These are phyloP conservation scores for Vararia minispora DNA, from an alignment of 768 basidiomycete genomes.

Conservation along the genomic window DNA sequence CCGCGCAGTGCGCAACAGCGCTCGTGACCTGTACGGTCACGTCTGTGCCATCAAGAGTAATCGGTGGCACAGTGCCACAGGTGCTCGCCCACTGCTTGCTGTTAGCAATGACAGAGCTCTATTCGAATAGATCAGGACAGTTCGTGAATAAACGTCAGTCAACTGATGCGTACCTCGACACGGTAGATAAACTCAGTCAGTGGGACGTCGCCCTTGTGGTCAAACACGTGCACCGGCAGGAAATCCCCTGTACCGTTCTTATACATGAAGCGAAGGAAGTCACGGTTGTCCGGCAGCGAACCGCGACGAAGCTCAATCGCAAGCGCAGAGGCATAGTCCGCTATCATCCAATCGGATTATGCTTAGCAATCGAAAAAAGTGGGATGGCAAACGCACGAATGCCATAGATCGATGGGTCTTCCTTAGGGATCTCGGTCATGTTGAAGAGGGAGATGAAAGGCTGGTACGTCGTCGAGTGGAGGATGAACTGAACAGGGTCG, in stretches of 20 bases:
- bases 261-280: constrained; percentile 79
- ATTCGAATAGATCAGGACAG: background rate
- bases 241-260: constrained; percentile 72
- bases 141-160: background rate
- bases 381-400: constrained; percentile 45
- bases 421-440: constrained; percentile 50
- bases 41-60: constrained; percentile 7
- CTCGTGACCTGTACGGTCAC: constrained; percentile 5
- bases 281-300: constrained; percentile 61
- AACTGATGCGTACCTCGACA: constrained; percentile 42
- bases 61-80: constrained; percentile 23
- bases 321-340: constrained; percentile 62
- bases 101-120: constrained; percentile 35
- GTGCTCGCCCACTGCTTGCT: constrained; percentile 33
- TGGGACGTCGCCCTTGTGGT: constrained; percentile 64
- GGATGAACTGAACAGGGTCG: constrained; percentile 68
- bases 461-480: constrained; percentile 79
- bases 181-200: constrained; percentile 81
- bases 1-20: background rate
- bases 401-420: constrained; percentile 46
- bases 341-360: constrained; percentile 23
- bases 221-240: constrained; percentile 62
- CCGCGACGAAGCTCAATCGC: constrained; percentile 74
- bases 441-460: constrained; percentile 86
- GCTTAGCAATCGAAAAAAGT: background rate